phyloP scores from a whole-genome alignment of 2,329 filamentous ascomycete species.

The Trichoderma harzianum region DNA sequence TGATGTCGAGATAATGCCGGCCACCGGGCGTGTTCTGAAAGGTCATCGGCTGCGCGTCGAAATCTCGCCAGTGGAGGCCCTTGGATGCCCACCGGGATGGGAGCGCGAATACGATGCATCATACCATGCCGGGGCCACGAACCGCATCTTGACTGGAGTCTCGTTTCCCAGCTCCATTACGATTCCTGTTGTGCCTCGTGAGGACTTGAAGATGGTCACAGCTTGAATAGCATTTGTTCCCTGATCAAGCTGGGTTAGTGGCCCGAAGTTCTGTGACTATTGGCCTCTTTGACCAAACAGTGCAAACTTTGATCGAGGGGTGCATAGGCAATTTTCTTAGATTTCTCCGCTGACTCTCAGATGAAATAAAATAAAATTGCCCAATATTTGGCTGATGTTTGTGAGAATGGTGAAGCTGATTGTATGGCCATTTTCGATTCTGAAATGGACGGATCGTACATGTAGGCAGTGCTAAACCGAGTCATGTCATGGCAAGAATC shows the following conservation, averaged over 20 bases:
- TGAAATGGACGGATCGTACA: too few species aligned
- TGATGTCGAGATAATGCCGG: not conserved
- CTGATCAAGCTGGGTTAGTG: not conserved
- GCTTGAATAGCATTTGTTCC: not conserved
- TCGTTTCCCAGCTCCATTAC: not conserved
- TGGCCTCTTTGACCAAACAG: too few species aligned
- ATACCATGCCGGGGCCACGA: not conserved
- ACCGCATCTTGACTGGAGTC: not conserved
- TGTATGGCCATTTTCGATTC: too few species aligned
- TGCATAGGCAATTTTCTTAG: too few species aligned
- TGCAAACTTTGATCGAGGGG: too few species aligned
- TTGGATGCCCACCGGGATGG: not conserved
- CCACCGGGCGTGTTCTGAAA: not conserved
- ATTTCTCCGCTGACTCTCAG: too few species aligned
- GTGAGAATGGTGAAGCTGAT: too few species aligned
- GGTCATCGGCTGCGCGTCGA: not conserved
- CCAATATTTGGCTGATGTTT: too few species aligned
- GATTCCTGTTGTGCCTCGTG: not conserved
- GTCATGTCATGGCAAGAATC: too few species aligned
- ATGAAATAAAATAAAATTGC: too few species aligned
- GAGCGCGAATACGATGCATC: not conserved
- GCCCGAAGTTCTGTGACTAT: too few species aligned
- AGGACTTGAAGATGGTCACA: not conserved
- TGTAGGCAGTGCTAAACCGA: too few species aligned
- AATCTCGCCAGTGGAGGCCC: not conserved